Conservation (phyloP, 768 basidiomycete species). For the Pleurotus tuber-regium region DNA sequence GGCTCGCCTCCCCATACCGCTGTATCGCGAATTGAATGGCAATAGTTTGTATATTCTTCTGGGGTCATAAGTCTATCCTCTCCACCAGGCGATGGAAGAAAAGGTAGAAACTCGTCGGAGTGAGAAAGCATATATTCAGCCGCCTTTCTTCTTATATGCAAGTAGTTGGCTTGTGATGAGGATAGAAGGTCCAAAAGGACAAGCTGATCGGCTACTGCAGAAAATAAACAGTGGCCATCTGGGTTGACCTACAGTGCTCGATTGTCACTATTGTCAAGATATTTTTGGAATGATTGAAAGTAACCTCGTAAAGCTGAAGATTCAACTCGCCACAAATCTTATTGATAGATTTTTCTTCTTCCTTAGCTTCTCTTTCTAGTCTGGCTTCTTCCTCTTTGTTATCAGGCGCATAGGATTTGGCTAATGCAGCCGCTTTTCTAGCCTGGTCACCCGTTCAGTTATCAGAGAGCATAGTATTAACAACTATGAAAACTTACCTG, state of each 20-base stretch:
- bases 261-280: background rate
- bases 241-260: constrained; percentile 67
- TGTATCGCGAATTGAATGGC: constrained; percentile 72
- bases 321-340: constrained; percentile 63
- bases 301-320: constrained; percentile 65
- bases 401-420: constrained; percentile 46
- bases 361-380: constrained; percentile 60
- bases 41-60: constrained; percentile 70
- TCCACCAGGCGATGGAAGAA: constrained; percentile 72
- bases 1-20: constrained; percentile 98
- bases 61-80: constrained; percentile 77
- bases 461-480: background rate
- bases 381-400: constrained; percentile 61
- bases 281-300: constrained; percentile 16
- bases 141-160: constrained; percentile 62
- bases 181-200: constrained; percentile 66
- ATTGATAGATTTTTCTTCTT: constrained; percentile 65
- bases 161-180: constrained; percentile 55
- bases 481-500: constrained; percentile 44
- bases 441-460: constrained; percentile 59
- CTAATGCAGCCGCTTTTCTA: constrained; percentile 65
- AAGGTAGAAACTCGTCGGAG: constrained; percentile 89
- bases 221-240: constrained; percentile 95
- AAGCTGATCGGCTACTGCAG: constrained; percentile 92
- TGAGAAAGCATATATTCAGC: constrained; percentile 80